phyloP scores from a whole-genome alignment of 768 basidiomycete genomes.

The Leccinum uliginosum region DNA sequence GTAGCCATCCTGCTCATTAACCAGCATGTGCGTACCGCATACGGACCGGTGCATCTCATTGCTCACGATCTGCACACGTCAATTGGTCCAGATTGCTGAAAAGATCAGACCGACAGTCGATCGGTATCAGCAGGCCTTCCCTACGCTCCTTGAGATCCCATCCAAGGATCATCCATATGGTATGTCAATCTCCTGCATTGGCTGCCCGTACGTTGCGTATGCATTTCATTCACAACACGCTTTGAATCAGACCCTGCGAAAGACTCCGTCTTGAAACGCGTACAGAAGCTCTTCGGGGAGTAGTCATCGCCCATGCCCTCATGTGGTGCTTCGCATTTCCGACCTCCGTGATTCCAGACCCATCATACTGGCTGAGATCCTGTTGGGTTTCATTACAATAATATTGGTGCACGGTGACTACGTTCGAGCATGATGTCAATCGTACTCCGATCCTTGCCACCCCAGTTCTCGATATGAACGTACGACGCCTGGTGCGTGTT shows the following conservation, averaged over 20 bases:
- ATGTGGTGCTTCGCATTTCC: conserved; percentile 5
- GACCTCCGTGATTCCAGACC: conserved; percentile 7
- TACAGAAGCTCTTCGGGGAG: conserved; percentile 95
- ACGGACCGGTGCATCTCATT: background rate
- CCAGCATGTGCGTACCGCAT: conserved; percentile 73
- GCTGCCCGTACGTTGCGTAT: conserved; percentile 1
- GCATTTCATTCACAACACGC: conserved; percentile 18
- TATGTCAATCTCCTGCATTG: conserved; percentile 33
- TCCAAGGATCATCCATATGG: conserved; percentile 99
- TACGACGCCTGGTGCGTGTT: conserved; percentile 10
- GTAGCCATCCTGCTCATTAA: conserved; percentile 97
- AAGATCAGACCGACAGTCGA: conserved; percentile 95
- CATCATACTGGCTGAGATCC: conserved; percentile 16
- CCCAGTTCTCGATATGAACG: conserved; percentile 8
- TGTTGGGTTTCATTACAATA: conserved; percentile 21
- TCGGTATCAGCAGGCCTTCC: conserved; percentile 93
- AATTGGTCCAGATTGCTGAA: conserved; percentile 75
- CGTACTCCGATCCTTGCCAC: conserved; percentile 6
- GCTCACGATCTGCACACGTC: conserved; percentile 8
- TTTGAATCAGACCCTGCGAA: conserved; percentile 70
- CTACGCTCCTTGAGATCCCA: conserved; percentile 94
- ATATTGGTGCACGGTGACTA: conserved; percentile 17
- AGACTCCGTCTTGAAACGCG: conserved; percentile 92
- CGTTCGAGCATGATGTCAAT: conserved; percentile 13
- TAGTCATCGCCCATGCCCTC: conserved; percentile 33